Conservation (phyloP, 495 filamentous ascomycete genomes). For the Hypoxylon lenormandii region DNA sequence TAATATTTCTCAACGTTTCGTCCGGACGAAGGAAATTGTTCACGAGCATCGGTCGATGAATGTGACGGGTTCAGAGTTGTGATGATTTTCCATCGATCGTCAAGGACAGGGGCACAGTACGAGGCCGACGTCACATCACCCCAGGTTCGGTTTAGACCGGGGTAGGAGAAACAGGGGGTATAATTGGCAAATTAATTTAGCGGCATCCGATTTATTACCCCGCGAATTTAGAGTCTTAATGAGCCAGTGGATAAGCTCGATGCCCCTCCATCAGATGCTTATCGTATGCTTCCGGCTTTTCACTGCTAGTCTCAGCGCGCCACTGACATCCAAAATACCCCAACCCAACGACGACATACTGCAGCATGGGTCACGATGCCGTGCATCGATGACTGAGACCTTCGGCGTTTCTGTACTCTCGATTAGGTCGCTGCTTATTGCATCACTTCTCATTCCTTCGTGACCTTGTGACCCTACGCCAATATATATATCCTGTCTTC, state of each 20-base stretch:
- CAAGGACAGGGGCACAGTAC: not conserved
- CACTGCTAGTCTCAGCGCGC: not conserved
- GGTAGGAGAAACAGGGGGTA: not conserved
- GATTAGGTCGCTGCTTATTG: not conserved
- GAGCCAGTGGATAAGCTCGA: slow-evolving; percentile 19
- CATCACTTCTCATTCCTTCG: slow-evolving; percentile 5
- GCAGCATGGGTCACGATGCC: slow-evolving; percentile 20
- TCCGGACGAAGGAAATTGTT: not conserved
- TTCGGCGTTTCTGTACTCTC: slow-evolving; percentile 6
- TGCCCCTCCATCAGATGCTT: slow-evolving; percentile 32
- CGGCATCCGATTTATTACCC: slow-evolving; percentile 20
- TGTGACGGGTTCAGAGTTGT: not conserved
- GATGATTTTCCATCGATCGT: too few species aligned
- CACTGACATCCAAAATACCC: slow-evolving; percentile 9
- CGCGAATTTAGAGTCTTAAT: slow-evolving; percentile 15
- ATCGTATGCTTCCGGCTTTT: slow-evolving; percentile 21
- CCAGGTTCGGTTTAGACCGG: slow-evolving; percentile 19
- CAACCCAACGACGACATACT: slow-evolving; percentile 36
- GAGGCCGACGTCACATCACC: slow-evolving; percentile 24
- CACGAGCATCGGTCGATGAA: not conserved
- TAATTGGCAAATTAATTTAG: slow-evolving; percentile 32
- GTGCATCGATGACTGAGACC: slow-evolving; percentile 17
- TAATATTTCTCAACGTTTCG: not conserved
- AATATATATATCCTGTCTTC: slow-evolving; percentile 14
- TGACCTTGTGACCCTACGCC: not conserved